Conservation (phyloP, 2,329 filamentous ascomycete species). For the Aspergillus terreus region DNA sequence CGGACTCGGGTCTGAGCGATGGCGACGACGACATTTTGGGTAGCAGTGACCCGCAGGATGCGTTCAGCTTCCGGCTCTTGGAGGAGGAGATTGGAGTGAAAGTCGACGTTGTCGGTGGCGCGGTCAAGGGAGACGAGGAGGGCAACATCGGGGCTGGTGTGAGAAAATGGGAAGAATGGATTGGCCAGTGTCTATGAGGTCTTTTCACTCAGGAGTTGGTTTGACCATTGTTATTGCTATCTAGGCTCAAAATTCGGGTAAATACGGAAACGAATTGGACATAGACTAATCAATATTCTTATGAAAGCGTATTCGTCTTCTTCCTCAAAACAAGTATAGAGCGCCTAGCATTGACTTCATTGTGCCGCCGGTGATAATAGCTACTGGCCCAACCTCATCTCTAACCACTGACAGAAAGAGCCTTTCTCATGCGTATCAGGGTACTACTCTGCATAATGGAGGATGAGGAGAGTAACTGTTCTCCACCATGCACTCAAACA, state of each 20-base stretch:
- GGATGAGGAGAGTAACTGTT: no score
- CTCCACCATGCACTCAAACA: no score
- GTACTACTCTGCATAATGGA: no score
- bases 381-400: no score
- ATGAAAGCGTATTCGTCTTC: no score
- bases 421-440: no score
- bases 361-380: no score
- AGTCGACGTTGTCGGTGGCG: slow-evolving; percentile 71
- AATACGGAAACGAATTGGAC: no score
- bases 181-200: slow-evolving; percentile 66
- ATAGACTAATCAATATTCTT: no score
- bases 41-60: slow-evolving; percentile 71
- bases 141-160: slow-evolving; percentile 62
- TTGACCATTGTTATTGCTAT: neutral
- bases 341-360: no score
- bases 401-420: no score
- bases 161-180: slow-evolving; percentile 87
- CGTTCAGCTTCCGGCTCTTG: slow-evolving; percentile 78
- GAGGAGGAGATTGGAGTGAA: slow-evolving; percentile 72
- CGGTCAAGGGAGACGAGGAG: slow-evolving; percentile 54
- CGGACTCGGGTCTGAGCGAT: slow-evolving; percentile 52
- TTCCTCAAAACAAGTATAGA: no score
- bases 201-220: neutral
- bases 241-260: neutral
- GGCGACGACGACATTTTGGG: slow-evolving; percentile 81